A percentile compares a stretch with the other conserved stretches of the same genome.
Conservation (phyloP, 1,139 yeast genomes). For the Suhomyces anneliseae region DNA sequence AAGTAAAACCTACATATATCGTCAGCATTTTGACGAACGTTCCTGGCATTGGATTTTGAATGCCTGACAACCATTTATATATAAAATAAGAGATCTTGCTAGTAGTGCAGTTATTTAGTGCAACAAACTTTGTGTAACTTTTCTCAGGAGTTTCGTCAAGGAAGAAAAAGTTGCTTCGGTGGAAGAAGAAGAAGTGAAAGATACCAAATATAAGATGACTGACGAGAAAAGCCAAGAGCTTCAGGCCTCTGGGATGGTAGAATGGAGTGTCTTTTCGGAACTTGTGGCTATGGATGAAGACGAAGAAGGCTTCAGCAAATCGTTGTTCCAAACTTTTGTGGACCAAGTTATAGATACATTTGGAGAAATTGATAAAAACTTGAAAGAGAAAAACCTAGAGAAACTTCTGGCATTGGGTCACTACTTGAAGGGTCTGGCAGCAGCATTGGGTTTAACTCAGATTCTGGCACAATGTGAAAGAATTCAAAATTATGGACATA, state of each 20-base stretch:
- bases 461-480: slow-evolving; percentile 88
- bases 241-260: slow-evolving; percentile 65
- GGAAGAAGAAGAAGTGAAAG: slow-evolving; percentile 6
- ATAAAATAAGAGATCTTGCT: neutral
- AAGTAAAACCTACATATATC: too few relatives aligned
- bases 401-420: slow-evolving; percentile 81
- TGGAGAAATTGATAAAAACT: slow-evolving; percentile 61
- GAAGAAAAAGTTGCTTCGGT: slow-evolving; percentile 12
- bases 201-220: slow-evolving; percentile 23
- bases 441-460: slow-evolving; percentile 82
- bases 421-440: slow-evolving; percentile 92
- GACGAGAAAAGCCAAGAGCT: slow-evolving; percentile 38
- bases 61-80: too few relatives aligned
- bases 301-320: slow-evolving; percentile 81
- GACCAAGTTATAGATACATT: slow-evolving; percentile 88
- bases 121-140: slow-evolving; percentile 6
- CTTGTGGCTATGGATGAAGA: slow-evolving; percentile 91
- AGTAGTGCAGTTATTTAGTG: slow-evolving; percentile 2
- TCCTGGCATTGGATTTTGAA: too few relatives aligned
- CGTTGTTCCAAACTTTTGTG: slow-evolving; percentile 77
- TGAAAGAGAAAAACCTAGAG: slow-evolving; percentile 50
- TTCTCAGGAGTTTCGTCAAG: slow-evolving; percentile 12
- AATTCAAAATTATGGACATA: slow-evolving; percentile 85
- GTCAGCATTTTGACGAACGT: too few relatives aligned
- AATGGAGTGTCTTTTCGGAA: slow-evolving; percentile 88